Evolutionary conservation across 1,284 basidiomycete species (phyloP), one percentile per base, ranked within the genome.

Genomic region (Trametes versicolor): DNA sequence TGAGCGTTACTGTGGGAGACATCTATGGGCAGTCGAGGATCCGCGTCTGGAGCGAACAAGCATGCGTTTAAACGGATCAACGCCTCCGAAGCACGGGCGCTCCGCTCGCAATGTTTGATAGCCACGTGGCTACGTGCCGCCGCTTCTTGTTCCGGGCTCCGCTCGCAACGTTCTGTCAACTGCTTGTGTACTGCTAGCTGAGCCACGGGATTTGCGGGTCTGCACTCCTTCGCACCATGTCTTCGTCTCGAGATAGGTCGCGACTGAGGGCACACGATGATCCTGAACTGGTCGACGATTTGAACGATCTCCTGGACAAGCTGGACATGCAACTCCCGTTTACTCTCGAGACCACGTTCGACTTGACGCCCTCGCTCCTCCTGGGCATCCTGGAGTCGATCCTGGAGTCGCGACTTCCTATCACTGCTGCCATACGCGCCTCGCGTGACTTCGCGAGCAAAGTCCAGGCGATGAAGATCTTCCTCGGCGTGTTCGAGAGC

Each of bases 401-500:
- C 60, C 80, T 90, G 43, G 67, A 76, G 58, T 73, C 76, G 3
- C 83, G 83, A 34, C 80, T 86, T 8, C 84, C 84, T 34, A 81
- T 89, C 63, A 66, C 81, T 48, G 39, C 74, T 13, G 61, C 75
- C 36, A 76, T 83, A 34, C 81, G 85, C 58, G 78, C 77, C 9
- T 79, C 79, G 34, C 78, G 77, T 60, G 81, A 79, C 25, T 73
- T 74, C 48, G 76, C 77, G 41, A 77, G 79, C 21, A 81, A 81
- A 67, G 76, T 83, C 15, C 78, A 87, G 36, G 86, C 87, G 51
- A 91, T 93, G 83, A 92, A 94, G 73, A 82, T 94, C 15, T 89
- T 95, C 63, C 82, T 94, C 21, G 92, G 92, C 27, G 86, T 90
- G 4, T 80, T 95, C 4, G 90, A 92, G 60, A 85, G 82, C 50